Conservation (phyloP, 805 yeast genomes). For the Helenozyma rhizophorensis region DNA sequence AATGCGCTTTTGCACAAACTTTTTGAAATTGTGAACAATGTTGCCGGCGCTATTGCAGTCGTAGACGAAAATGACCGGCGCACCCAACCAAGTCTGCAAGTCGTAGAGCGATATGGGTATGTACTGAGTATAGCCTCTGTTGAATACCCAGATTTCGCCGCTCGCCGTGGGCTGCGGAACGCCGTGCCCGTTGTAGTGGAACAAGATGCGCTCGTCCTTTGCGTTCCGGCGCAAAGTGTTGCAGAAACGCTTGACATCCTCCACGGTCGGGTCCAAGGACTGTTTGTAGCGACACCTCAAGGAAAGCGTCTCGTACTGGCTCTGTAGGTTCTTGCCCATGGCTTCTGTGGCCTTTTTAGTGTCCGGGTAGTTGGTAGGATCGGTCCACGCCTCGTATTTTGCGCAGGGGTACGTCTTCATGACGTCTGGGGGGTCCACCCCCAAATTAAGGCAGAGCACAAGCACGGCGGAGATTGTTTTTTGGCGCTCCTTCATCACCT, state of each 20-base stretch:
- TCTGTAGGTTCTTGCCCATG: slow-evolving; percentile 82
- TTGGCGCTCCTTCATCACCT: slow-evolving; percentile 81
- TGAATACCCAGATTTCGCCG: slow-evolving; percentile 98
- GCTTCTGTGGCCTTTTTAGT: slow-evolving; percentile 87
- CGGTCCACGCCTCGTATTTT: slow-evolving; percentile 87
- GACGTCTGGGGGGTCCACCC: slow-evolving; percentile 97
- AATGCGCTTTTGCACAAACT: slow-evolving; percentile 84
- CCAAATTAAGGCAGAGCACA: slow-evolving; percentile 83
- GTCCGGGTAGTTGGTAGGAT: slow-evolving; percentile 77
- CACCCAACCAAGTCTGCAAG: slow-evolving; percentile 95
- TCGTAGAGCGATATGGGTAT: slow-evolving; percentile 95
- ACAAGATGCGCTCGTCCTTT: slow-evolving; percentile 86
- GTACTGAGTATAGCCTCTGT: slow-evolving; percentile 94
- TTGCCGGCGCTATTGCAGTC: slow-evolving; percentile 96
- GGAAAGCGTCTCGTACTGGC: slow-evolving; percentile 85
- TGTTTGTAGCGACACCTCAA: slow-evolving; percentile 87
- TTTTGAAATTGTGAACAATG: slow-evolving; percentile 82
- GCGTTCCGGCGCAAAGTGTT: slow-evolving; percentile 84
- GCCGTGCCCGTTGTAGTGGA: slow-evolving; percentile 97
- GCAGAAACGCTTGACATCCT: slow-evolving; percentile 89
- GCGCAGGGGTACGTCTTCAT: slow-evolving; percentile 93
- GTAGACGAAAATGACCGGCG: slow-evolving; percentile 91
- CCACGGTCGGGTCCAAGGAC: slow-evolving; percentile 90
- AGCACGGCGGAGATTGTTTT: slow-evolving; percentile 92
- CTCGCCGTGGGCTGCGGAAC: slow-evolving; percentile 95